Evolutionary conservation across 2,329 filamentous ascomycete genomes (phyloP).

Genomic region (Neonectria magnoliae): DNA sequence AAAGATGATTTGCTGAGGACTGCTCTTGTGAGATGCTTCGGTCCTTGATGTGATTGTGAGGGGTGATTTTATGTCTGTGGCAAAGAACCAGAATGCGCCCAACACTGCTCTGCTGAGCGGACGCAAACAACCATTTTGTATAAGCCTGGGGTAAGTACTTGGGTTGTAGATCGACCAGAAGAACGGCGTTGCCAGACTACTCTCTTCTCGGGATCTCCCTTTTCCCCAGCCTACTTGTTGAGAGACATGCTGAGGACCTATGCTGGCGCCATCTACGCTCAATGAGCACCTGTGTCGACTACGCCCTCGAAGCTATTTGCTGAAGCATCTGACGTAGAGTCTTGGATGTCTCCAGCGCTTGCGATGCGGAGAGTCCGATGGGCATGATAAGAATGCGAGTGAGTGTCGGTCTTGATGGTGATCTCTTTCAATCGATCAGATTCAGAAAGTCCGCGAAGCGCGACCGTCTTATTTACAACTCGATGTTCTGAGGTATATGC

Average conservation of each 20-base stretch:
- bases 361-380: too few relatives aligned
- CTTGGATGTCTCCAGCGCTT: too few relatives aligned
- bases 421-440: background rate
- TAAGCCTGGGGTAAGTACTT: too few relatives aligned
- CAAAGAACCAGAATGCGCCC: background rate
- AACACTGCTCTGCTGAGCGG: background rate
- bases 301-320: background rate
- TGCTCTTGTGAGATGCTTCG: background rate
- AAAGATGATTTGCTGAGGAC: constrained; percentile 19
- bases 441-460: background rate
- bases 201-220: too few relatives aligned
- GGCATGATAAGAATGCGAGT: background rate
- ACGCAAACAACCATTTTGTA: too few relatives aligned
- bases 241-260: background rate
- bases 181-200: too few relatives aligned
- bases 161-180: too few relatives aligned
- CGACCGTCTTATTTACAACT: background rate
- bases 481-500: background rate
- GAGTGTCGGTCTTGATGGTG: too few relatives aligned
- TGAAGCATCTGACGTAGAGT: too few relatives aligned
- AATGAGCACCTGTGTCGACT: background rate
- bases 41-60: background rate
- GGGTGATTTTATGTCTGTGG: background rate
- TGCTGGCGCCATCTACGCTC: background rate
- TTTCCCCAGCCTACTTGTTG: background rate